Evolutionary conservation across 2,329 filamentous ascomycete genomes (phyloP).

Genomic region (Alternaria ethzedia): DNA sequence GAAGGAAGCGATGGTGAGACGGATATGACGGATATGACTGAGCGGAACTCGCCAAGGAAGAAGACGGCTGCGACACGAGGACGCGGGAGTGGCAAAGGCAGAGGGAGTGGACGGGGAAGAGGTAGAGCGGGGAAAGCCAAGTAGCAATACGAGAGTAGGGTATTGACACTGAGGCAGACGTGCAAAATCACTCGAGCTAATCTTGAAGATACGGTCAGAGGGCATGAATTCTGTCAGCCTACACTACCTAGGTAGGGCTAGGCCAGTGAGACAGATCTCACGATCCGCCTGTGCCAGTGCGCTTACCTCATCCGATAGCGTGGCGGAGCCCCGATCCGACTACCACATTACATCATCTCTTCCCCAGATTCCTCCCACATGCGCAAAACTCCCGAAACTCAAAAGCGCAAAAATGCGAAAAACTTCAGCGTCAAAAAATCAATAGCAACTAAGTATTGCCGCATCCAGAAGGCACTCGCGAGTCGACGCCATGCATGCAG

Average conservation of each 20-base stretch:
- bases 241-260: background rate
- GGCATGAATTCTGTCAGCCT: background rate
- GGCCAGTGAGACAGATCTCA: background rate
- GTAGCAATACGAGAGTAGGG: background rate
- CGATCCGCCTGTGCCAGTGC: background rate
- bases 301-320: background rate
- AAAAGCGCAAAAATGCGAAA: background rate
- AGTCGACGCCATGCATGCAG: background rate
- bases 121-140: conserved; percentile 10
- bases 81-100: conserved; percentile 4
- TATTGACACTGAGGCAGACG: background rate
- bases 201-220: background rate
- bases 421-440: background rate
- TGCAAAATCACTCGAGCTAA: conserved; percentile 4
- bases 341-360: background rate
- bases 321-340: background rate
- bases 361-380: background rate
- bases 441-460: background rate
- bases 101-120: conserved; percentile 16
- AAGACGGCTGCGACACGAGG: background rate
- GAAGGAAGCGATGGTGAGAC: conserved; percentile 42
- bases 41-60: conserved; percentile 29
- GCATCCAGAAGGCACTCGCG: background rate
- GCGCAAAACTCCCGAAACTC: background rate
- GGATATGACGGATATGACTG: conserved; percentile 36